These are phyloP conservation scores for Acer saccharum DNA, from an alignment of 345 rosid genomes.

Conservation along the genomic window DNA sequence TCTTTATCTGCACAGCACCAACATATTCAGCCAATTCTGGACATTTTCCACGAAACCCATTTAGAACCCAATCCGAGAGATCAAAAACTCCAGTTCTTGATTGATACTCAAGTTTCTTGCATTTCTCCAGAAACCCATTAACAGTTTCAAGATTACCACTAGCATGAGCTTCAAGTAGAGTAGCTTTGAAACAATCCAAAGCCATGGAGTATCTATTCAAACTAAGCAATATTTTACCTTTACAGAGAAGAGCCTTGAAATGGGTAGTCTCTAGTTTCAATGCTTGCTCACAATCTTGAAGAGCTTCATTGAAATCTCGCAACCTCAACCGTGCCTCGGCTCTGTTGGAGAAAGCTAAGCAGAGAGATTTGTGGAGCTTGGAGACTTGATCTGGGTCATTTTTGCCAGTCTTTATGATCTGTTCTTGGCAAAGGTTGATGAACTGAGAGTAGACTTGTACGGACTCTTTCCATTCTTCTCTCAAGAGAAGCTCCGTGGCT, in stretches of 20 bases:
- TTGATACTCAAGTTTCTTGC: slow-evolving; percentile 71
- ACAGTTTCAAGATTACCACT: slow-evolving; percentile 55
- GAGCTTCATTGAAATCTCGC: slow-evolving; percentile 50
- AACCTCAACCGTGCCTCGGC: slow-evolving; percentile 63
- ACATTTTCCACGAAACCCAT: slow-evolving; percentile 55
- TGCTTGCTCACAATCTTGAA: slow-evolving; percentile 65
- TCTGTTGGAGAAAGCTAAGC: slow-evolving; percentile 73
- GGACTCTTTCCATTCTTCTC: slow-evolving; percentile 82
- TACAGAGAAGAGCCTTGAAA: slow-evolving; percentile 81
- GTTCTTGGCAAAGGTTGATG: slow-evolving; percentile 56
- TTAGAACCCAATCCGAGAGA: slow-evolving; percentile 77
- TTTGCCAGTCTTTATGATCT: slow-evolving; percentile 31
- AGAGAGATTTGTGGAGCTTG: slow-evolving; percentile 59
- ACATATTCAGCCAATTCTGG: slow-evolving; percentile 81
- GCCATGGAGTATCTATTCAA: slow-evolving; percentile 65
- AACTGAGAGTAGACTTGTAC: slow-evolving; percentile 57
- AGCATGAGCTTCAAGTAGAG: slow-evolving; percentile 55
- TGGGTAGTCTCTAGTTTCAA: slow-evolving; percentile 60
- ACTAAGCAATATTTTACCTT: slow-evolving; percentile 72
- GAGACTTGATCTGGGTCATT: slow-evolving; percentile 28
- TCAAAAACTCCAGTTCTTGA: slow-evolving; percentile 80
- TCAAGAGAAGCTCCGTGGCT: slow-evolving; percentile 75
- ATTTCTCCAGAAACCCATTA: slow-evolving; percentile 60
- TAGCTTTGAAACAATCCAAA: slow-evolving; percentile 66
- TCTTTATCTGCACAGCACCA: slow-evolving; percentile 55